These are phyloP conservation scores for Mycena amicta DNA, from an alignment of 768 basidiomycete genomes.

Conservation along the genomic window DNA sequence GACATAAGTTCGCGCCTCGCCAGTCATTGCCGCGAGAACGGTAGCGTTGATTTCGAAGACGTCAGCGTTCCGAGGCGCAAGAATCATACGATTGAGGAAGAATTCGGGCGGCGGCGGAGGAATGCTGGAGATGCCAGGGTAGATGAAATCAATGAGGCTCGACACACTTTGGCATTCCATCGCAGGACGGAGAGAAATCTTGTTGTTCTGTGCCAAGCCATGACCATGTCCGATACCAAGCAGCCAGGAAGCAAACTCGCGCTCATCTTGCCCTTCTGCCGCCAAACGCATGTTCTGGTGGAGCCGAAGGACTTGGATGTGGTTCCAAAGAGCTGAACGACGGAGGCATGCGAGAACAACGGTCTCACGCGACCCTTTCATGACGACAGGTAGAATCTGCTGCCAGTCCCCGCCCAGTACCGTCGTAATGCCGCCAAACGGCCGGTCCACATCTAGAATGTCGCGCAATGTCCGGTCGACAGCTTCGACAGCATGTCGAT, in stretches of 20 bases:
- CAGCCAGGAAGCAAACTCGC: slow-evolving; percentile 6
- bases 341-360: not conserved
- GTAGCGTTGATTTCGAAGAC: not conserved
- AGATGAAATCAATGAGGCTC: not conserved
- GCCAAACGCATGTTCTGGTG: slow-evolving; percentile 4
- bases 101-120: slow-evolving; percentile 14
- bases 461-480: slow-evolving; percentile 35
- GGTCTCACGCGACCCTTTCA: not conserved
- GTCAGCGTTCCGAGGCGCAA: slow-evolving; percentile 27
- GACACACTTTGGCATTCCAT: not conserved
- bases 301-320: not conserved
- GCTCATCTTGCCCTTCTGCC: not conserved
- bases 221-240: slow-evolving; percentile 4
- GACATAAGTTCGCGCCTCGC: not conserved
- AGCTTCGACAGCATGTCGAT: slow-evolving; percentile 33
- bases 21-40: slow-evolving; percentile 5
- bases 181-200: not conserved
- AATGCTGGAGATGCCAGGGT: not conserved
- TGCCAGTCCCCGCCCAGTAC: too few species aligned
- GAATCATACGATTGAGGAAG: slow-evolving; percentile 28
- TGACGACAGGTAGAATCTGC: too few species aligned
- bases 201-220: not conserved
- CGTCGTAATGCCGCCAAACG: slow-evolving; percentile 39
- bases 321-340: not conserved
- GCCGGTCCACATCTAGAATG: slow-evolving; percentile 22